Evolutionary conservation across 495 filamentous ascomycete species (phyloP), one percentile per base, ranked within the genome.

Genomic region (Daldinia caldariorum): DNA sequence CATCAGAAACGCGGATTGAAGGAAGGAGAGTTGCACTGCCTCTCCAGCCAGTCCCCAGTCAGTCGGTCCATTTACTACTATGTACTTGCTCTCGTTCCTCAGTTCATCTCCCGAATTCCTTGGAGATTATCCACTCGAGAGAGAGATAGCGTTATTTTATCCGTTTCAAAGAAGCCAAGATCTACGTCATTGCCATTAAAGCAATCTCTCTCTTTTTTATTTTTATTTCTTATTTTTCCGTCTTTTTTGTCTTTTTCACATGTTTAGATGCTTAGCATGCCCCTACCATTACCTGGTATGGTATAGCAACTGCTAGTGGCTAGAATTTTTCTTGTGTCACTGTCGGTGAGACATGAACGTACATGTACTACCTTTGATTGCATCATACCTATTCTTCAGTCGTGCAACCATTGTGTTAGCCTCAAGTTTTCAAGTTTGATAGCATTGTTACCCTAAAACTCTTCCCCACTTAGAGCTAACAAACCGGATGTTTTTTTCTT

Each of bases 1-100:
- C 50, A 72, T 68, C 38, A 57, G 70, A 72, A 72, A 72, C 70
- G 45, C 34, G 34, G 47, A 72, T 65, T 65, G 70, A 68, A 68
- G 39, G 69, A 72, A 59, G 55, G 20, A 10, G 39, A 53, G 16
- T 26, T 72, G 70, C 70, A 72, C 70, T 62, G 70, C 70, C 70
- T 26, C 64, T 26, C 64, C 14, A 50, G 35, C 39, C 22, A 43
- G 29, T 49, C 31, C 51, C 50, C 8, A 9, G 35, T 29, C 22
- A 43, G 29, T 47, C 29, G n/a, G n/a, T n/a, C n/a, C n/a, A n/a
- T n/a, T n/a, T n/a, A n/a, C n/a, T n/a, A n/a, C n/a, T n/a, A n/a
- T n/a, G n/a, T n/a, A n/a, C 6, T 31, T 56, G 12, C 18, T 26
- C 29, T 26, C 26, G 26, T 26, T 26, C 26, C 26, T 26, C 26